Percentiles rank a stretch among this genome's conserved stretches.
Conservation (phyloP, 1,139 yeast species). For the Kodamaea fungicola region DNA sequence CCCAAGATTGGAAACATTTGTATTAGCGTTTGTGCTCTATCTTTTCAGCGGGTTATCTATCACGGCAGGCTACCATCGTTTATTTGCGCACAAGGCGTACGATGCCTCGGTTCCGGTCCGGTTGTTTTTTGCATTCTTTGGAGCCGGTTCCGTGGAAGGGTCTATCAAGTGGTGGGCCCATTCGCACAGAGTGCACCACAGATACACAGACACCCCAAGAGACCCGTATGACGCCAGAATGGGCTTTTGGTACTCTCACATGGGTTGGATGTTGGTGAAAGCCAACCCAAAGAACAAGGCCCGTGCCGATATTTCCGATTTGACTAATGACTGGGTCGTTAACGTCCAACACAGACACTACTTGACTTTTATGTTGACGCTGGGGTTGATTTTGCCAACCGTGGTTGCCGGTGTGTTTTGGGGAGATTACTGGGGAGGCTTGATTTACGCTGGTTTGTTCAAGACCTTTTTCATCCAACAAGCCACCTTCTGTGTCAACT, state of each 20-base stretch:
- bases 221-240: slow-evolving; percentile 97
- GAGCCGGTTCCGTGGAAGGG: slow-evolving; percentile 96
- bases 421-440: slow-evolving; percentile 92
- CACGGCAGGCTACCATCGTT: slow-evolving; percentile 92
- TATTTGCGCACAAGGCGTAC: slow-evolving; percentile 88
- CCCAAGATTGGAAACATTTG: slow-evolving; percentile 57
- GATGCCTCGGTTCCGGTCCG: slow-evolving; percentile 70
- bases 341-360: slow-evolving; percentile 93
- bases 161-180: slow-evolving; percentile 99
- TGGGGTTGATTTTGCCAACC: slow-evolving; percentile 75
- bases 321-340: slow-evolving; percentile 86
- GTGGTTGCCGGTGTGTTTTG: slow-evolving; percentile 74
- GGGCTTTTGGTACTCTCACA: slow-evolving; percentile 93
- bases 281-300: slow-evolving; percentile 96
- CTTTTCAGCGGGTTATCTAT: slow-evolving; percentile 79
- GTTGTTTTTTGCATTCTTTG: slow-evolving; percentile 74
- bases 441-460: slow-evolving; percentile 84
- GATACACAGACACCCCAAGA: slow-evolving; percentile 94
- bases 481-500: slow-evolving; percentile 97
- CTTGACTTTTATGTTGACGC: slow-evolving; percentile 58
- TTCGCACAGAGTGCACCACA: slow-evolving; percentile 94
- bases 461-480: slow-evolving; percentile 88
- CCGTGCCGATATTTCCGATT: slow-evolving; percentile 92
- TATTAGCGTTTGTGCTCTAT: slow-evolving; percentile 63
- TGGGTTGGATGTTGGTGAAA: slow-evolving; percentile 95